phyloP scores from a whole-genome alignment of 2,329 filamentous ascomycete genomes.

The Triangularia setosa region DNA sequence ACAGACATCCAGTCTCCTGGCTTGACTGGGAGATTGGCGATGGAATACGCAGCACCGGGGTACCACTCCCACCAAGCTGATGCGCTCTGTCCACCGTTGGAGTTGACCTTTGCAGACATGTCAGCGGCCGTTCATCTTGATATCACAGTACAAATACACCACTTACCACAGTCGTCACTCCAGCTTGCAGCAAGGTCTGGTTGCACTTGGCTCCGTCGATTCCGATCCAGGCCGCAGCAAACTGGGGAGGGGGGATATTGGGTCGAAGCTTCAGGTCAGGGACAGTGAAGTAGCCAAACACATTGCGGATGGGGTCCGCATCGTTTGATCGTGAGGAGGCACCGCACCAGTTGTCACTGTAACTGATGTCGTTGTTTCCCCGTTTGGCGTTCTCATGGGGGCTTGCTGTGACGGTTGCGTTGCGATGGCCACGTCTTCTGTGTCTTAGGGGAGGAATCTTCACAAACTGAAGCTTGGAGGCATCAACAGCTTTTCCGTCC shows the following conservation, averaged over 20 bases:
- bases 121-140: not conserved
- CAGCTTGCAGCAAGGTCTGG: slow-evolving; percentile 29
- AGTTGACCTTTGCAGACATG: slow-evolving; percentile 20
- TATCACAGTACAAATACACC: not conserved
- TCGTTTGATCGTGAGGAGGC: slow-evolving; percentile 24
- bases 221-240: slow-evolving; percentile 31
- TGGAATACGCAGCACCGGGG: slow-evolving; percentile 29
- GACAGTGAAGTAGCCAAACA: slow-evolving; percentile 28
- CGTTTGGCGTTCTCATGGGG: not conserved
- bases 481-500: slow-evolving; percentile 15
- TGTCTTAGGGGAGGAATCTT: slow-evolving; percentile 19
- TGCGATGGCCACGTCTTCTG: slow-evolving; percentile 10
- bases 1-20: slow-evolving; percentile 30
- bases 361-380: slow-evolving; percentile 21
- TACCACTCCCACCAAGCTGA: slow-evolving; percentile 34
- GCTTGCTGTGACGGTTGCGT: not conserved
- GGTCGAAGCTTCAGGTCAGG: slow-evolving; percentile 26
- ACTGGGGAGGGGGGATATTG: slow-evolving; percentile 22
- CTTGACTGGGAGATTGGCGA: slow-evolving; percentile 26
- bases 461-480: slow-evolving; percentile 17
- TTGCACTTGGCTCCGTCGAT: slow-evolving; percentile 31
- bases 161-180: slow-evolving; percentile 28
- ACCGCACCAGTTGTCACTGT: slow-evolving; percentile 30
- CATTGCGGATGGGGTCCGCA: slow-evolving; percentile 21
- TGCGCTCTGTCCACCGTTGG: slow-evolving; percentile 26